Percentiles rank a stretch among this genome's conserved stretches.
These are phyloP conservation scores for Zoysia pacifica DNA, from an alignment of 176 grass and related monocot species.

Conservation along the genomic window DNA sequence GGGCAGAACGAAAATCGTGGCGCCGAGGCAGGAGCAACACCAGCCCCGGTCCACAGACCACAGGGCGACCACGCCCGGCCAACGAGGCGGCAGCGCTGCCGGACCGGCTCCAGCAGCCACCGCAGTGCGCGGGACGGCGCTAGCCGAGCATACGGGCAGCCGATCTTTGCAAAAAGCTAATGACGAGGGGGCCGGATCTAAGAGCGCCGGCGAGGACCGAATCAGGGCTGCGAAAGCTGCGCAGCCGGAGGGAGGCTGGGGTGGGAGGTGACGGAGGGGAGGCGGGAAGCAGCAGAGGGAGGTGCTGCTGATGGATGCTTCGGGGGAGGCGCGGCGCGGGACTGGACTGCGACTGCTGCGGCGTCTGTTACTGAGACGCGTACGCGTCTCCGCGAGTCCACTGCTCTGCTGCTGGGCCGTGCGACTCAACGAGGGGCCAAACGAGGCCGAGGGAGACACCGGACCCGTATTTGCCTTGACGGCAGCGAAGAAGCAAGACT, in stretches of 20 bases:
- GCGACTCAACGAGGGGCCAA: background rate
- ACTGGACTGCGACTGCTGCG: conserved; percentile 1
- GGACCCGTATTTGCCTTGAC: too few species aligned
- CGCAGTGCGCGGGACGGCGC: background rate
- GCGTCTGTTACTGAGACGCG: background rate
- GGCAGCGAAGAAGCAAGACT: too few species aligned
- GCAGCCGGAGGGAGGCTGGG: background rate
- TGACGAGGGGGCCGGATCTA: background rate
- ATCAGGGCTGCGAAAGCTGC: background rate
- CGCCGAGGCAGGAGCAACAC: background rate
- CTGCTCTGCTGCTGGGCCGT: background rate
- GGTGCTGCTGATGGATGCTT: background rate
- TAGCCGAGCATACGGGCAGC: background rate
- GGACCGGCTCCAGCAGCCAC: background rate
- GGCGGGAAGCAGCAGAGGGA: too few species aligned
- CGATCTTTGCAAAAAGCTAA: background rate
- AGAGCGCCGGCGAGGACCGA: background rate
- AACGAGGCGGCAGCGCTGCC: background rate
- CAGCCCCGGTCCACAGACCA: background rate
- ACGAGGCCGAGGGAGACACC: too few species aligned
- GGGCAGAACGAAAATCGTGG: background rate
- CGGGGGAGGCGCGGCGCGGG: background rate
- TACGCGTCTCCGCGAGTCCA: background rate
- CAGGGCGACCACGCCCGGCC: background rate
- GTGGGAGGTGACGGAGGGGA: background rate